Evolutionary conservation across 768 basidiomycete genomes (phyloP).

Genomic region (Termitomyces sp.): DNA sequence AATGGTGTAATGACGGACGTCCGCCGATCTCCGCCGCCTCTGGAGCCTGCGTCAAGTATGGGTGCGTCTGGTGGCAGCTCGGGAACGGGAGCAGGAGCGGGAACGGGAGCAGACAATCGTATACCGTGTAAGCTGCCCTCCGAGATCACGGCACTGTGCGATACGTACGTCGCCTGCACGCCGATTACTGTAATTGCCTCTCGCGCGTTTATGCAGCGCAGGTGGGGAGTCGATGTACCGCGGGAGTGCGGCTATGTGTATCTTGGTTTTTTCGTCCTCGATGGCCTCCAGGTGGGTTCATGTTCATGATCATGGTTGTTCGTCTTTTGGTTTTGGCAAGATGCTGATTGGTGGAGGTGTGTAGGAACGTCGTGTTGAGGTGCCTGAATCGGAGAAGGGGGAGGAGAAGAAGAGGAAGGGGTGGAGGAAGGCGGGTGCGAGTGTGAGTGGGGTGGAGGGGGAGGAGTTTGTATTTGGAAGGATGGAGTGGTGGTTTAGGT

Average conservation of each 20-base stretch:
- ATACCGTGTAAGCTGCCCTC: conserved; percentile 29
- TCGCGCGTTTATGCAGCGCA: conserved; percentile 16
- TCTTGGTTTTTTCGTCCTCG: conserved; percentile 43
- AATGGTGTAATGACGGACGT: too few species aligned
- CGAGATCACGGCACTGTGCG: conserved; percentile 36
- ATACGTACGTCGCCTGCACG: conserved; percentile 28
- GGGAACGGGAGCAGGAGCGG: too few species aligned
- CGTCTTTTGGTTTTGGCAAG: neutral
- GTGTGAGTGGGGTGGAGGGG: neutral
- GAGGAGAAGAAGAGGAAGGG: neutral
- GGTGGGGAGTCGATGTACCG: conserved; percentile 27
- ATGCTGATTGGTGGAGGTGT: neutral
- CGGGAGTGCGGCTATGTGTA: conserved; percentile 34
- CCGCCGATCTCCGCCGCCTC: neutral
- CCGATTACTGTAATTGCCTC: conserved; percentile 39
- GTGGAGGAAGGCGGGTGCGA: neutral
- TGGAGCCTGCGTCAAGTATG: neutral
- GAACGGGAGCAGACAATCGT: neutral
- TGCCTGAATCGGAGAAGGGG: neutral
- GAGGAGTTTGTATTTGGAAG: conserved; percentile 19
- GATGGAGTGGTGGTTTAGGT: conserved; percentile 40
- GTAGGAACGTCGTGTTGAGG: neutral
- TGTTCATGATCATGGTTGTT: neutral
- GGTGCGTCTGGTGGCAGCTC: neutral
- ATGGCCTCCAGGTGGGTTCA: conserved; percentile 25